Percentiles rank a stretch among this genome's conserved stretches.
These are phyloP conservation scores for Passalora sequoiae DNA, from an alignment of 2,329 filamentous ascomycete genomes.

Conservation along the genomic window DNA sequence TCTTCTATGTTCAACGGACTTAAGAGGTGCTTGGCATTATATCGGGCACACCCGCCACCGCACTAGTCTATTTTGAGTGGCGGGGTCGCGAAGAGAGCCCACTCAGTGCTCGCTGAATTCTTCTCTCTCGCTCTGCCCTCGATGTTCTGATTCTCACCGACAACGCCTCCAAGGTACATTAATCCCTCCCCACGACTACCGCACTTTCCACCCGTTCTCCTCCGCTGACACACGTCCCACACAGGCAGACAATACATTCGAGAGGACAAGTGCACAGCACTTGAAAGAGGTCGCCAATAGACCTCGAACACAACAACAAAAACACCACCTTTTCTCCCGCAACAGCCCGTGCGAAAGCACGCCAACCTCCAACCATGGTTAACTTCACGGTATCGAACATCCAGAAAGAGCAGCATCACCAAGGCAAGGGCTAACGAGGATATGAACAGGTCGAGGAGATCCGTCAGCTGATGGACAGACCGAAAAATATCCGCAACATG, in stretches of 20 bases:
- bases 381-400: slow-evolving; percentile 3
- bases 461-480: slow-evolving; percentile 53
- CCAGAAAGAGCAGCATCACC: neutral
- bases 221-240: neutral
- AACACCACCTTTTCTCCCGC: too few species aligned
- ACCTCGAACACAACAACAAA: neutral
- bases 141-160: neutral
- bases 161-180: neutral
- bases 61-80: too few species aligned
- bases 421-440: neutral
- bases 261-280: neutral
- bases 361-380: too few species aligned
- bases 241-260: neutral
- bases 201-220: neutral
- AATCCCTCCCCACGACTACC: neutral
- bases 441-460: slow-evolving; percentile 2
- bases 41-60: too few species aligned
- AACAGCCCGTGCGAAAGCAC: too few species aligned
- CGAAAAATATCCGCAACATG: slow-evolving; percentile 82
- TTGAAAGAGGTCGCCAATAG: neutral
- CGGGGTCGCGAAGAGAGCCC: too few species aligned
- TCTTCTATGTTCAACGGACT: too few species aligned
- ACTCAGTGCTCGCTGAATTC: too few species aligned
- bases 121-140: neutral
- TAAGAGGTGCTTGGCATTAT: too few species aligned